phyloP scores from a whole-genome alignment of 306 rosid species.

The Argentina anserina region DNA sequence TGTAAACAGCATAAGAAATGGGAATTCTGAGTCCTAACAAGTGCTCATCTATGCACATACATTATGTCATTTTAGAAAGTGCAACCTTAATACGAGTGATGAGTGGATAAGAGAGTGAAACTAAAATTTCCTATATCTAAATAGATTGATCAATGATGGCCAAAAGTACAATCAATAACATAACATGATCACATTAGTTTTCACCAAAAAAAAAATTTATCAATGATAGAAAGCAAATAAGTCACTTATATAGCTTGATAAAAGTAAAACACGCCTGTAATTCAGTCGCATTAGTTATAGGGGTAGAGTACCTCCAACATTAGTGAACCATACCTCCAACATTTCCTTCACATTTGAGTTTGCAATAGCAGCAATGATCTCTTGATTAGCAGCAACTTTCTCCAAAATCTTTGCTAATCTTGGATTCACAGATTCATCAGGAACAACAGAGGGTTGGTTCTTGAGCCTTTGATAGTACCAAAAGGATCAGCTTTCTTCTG shows the following conservation, averaged over 20 bases:
- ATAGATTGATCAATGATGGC: not conserved
- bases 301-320: not conserved
- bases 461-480: constrained; percentile 71
- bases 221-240: too few species aligned
- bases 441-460: constrained; percentile 70
- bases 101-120: too few species aligned
- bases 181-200: too few species aligned
- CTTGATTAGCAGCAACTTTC: constrained; percentile 60
- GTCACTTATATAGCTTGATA: not conserved
- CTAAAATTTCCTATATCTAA: not conserved
- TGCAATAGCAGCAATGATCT: constrained; percentile 83
- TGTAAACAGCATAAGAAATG: too few species aligned
- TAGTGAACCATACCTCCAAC: constrained; percentile 81
- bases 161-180: too few species aligned
- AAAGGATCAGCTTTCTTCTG: constrained; percentile 71
- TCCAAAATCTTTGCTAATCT: constrained; percentile 76
- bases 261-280: not conserved
- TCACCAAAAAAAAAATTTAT: too few species aligned
- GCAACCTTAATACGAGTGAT: too few species aligned
- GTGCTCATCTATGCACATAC: too few species aligned
- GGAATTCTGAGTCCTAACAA: too few species aligned
- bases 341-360: constrained; percentile 78
- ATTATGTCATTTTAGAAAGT: too few species aligned
- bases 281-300: not conserved
- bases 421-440: constrained; percentile 82